Conservation (phyloP, 2,329 filamentous ascomycete species). For the Pseudocercospora fuligena region DNA sequence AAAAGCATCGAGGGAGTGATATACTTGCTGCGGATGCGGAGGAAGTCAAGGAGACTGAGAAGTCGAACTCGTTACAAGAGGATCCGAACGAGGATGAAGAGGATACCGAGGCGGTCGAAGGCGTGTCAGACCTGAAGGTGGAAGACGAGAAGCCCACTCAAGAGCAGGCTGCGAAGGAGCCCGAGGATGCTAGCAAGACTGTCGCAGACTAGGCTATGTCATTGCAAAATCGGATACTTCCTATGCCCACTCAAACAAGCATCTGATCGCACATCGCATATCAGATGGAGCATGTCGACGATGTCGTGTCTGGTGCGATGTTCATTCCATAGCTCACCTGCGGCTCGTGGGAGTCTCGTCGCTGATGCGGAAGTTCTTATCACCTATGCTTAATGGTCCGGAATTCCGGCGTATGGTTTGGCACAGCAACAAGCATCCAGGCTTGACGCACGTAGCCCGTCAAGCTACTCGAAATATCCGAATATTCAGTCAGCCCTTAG, state of each 20-base stretch:
- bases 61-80: conserved; percentile 12
- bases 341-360: not conserved
- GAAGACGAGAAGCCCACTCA: conserved; percentile 28
- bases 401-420: not conserved
- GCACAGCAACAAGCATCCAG: not conserved
- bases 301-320: too few relatives aligned
- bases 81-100: conserved; percentile 24
- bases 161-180: conserved; percentile 20
- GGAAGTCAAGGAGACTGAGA: conserved; percentile 28
- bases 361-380: not conserved
- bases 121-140: conserved; percentile 9
- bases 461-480: not conserved
- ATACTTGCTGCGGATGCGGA: conserved; percentile 20
- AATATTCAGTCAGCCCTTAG: not conserved
- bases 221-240: not conserved
- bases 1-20: conserved; percentile 23
- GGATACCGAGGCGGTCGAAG: conserved; percentile 35
- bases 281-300: not conserved
- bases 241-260: not conserved
- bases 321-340: too few relatives aligned
- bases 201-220: not conserved
- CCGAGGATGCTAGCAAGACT: conserved; percentile 14
- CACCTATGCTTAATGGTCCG: not conserved
- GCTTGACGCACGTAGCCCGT: not conserved
- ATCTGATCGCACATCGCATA: not conserved